Percentiles rank a stretch among this genome's conserved stretches.
Conservation (phyloP, 176 grass and related monocot species). For the Elymus sibiricus region DNA sequence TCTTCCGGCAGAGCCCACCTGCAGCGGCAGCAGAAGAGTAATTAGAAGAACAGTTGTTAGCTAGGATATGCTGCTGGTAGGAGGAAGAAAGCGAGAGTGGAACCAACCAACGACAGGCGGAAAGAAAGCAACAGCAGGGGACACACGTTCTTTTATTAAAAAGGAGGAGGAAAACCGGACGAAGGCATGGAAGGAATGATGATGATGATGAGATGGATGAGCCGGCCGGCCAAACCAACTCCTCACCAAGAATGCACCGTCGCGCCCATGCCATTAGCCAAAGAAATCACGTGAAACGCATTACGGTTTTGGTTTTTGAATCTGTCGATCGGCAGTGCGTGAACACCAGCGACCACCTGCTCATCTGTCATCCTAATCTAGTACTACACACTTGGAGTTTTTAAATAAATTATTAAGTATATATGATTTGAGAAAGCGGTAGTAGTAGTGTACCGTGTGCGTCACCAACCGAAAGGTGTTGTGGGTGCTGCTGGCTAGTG, state of each 20-base stretch:
- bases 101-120: background rate
- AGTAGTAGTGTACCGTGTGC: background rate
- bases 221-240: background rate
- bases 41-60: background rate
- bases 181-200: background rate
- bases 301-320: background rate
- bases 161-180: accelerated
- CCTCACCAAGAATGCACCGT: background rate
- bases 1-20: background rate
- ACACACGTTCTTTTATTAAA: background rate
- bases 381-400: background rate
- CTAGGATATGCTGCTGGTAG: background rate
- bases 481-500: background rate
- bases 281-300: background rate
- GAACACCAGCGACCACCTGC: background rate
- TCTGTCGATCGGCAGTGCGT: background rate
- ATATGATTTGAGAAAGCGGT: background rate
- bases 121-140: background rate
- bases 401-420: background rate
- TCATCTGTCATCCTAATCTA: background rate
- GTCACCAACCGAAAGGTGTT: background rate
- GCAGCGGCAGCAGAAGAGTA: background rate
- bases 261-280: no score
- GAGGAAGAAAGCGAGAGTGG: background rate
- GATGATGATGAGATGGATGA: background rate